These are phyloP conservation scores for Kodamaea neixiangensis DNA, from an alignment of 805 yeast genomes.

Conservation along the genomic window DNA sequence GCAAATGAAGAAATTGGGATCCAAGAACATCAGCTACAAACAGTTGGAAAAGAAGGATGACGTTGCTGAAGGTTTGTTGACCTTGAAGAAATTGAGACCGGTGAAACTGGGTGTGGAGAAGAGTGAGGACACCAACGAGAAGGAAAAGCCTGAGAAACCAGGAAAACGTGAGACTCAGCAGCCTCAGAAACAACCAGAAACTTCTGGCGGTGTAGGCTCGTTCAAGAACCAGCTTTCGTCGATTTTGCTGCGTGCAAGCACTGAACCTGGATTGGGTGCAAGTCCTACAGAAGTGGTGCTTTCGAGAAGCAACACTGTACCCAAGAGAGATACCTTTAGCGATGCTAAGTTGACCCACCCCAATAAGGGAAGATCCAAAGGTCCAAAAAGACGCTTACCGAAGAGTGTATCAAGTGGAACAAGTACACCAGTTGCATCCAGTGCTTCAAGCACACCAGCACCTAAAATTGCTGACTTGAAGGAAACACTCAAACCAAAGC, in stretches of 20 bases:
- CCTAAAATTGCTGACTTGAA: background rate
- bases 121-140: slow-evolving; percentile 4
- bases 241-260: slow-evolving; percentile 28
- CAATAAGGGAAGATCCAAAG: slow-evolving; percentile 49
- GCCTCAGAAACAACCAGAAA: background rate
- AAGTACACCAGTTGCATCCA: background rate
- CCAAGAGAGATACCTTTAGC: slow-evolving; percentile 9
- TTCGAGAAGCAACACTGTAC: slow-evolving; percentile 6
- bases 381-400: slow-evolving; percentile 55
- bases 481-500: slow-evolving; percentile 1
- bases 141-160: background rate
- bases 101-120: slow-evolving; percentile 8
- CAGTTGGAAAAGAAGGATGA: slow-evolving; percentile 12
- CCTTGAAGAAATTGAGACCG: slow-evolving; percentile 18
- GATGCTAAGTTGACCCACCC: slow-evolving; percentile 41
- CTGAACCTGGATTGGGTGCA: slow-evolving; percentile 23
- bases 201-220: background rate
- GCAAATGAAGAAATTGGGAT: slow-evolving; percentile 28
- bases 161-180: background rate
- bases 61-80: slow-evolving; percentile 18
- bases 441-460: background rate
- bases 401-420: slow-evolving; percentile 15
- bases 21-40: slow-evolving; percentile 4
- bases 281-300: background rate
- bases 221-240: slow-evolving; percentile 28